A percentile compares a stretch with the other conserved stretches of the same genome.
Evolutionary conservation across 2,329 filamentous ascomycete genomes (phyloP).

Genomic region (Colletotrichum incanum): DNA sequence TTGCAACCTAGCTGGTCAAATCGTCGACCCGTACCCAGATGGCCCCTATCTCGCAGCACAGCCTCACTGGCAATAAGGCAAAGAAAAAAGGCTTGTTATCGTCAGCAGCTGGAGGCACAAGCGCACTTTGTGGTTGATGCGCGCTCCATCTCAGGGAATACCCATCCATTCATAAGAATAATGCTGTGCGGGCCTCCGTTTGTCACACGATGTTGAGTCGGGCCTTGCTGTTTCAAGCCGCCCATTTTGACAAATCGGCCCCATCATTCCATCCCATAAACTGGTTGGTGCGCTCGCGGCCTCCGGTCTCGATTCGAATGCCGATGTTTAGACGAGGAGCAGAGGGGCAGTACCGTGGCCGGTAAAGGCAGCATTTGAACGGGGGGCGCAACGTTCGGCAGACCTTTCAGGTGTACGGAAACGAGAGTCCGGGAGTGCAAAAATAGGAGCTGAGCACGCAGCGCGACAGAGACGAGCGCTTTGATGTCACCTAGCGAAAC

Average conservation of each 20-base stretch:
- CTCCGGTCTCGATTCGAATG: slow-evolving; percentile 22
- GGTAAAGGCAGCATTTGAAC: neutral
- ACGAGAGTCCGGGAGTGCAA: slow-evolving; percentile 26
- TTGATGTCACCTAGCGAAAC: slow-evolving; percentile 40
- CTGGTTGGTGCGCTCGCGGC: slow-evolving; percentile 26
- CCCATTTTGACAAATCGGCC: slow-evolving; percentile 22
- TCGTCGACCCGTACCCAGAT: neutral
- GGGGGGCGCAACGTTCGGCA: neutral
- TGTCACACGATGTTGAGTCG: slow-evolving; percentile 26
- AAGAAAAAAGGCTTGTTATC: neutral
- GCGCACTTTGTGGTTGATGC: slow-evolving; percentile 24
- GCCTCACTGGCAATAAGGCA: slow-evolving; percentile 1
- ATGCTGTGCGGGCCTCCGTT: slow-evolving; percentile 18
- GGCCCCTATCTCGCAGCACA: slow-evolving; percentile 20
- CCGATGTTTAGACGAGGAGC: slow-evolving; percentile 34
- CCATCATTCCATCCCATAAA: neutral
- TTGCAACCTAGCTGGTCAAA: neutral
- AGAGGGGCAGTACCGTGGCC: neutral
- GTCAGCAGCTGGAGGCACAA: slow-evolving; percentile 7
- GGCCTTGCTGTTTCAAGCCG: slow-evolving; percentile 36
- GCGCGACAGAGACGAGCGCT: slow-evolving; percentile 16
- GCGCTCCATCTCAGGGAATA: slow-evolving; percentile 15
- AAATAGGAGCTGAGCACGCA: slow-evolving; percentile 22
- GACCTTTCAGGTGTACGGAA: neutral
- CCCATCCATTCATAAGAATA: neutral